Percentiles rank a stretch among this genome's conserved stretches.
Evolutionary conservation across 2,329 filamentous ascomycete species (phyloP).

Genomic region (Fusarium mexicanum): DNA sequence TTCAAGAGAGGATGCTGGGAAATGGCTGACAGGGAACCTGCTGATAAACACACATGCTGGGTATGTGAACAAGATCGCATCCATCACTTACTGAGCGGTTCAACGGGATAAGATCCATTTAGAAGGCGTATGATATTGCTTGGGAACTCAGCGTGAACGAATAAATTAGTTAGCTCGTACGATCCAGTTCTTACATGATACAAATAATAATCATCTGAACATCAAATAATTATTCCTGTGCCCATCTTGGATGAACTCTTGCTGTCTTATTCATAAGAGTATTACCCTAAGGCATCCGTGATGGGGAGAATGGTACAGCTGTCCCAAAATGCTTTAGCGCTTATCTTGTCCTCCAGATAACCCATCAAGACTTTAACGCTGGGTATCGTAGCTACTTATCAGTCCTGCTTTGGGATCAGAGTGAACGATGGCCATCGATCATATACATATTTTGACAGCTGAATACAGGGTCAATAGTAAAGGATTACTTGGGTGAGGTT

Average conservation of each 20-base stretch:
- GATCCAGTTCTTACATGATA: no score
- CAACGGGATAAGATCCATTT: no score
- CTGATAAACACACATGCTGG: slow-evolving; percentile 37
- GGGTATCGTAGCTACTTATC: background rate
- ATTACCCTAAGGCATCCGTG: background rate
- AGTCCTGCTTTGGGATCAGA: no score
- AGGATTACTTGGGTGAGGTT: rapidly evolving
- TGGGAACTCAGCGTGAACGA: background rate
- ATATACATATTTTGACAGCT: rapidly evolving
- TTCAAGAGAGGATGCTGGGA: slow-evolving; percentile 57
- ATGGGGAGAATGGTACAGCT: background rate
- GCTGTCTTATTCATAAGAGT: rapidly evolving
- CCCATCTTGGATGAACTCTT: background rate
- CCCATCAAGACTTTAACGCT: background rate
- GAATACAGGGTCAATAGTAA: rapidly evolving
- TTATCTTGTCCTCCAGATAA: background rate
- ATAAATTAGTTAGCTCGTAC: background rate
- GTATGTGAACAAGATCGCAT: slow-evolving; percentile 50
- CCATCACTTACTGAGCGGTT: slow-evolving; percentile 47
- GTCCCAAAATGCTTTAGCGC: background rate
- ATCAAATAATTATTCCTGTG: background rate
- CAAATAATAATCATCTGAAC: no score
- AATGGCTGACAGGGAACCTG: slow-evolving; percentile 57
- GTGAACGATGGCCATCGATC: rapidly evolving
- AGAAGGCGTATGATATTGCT: background rate